Conservation (phyloP, 2,329 filamentous ascomycete species). For the Stachybotrys chlorohalonatus region DNA sequence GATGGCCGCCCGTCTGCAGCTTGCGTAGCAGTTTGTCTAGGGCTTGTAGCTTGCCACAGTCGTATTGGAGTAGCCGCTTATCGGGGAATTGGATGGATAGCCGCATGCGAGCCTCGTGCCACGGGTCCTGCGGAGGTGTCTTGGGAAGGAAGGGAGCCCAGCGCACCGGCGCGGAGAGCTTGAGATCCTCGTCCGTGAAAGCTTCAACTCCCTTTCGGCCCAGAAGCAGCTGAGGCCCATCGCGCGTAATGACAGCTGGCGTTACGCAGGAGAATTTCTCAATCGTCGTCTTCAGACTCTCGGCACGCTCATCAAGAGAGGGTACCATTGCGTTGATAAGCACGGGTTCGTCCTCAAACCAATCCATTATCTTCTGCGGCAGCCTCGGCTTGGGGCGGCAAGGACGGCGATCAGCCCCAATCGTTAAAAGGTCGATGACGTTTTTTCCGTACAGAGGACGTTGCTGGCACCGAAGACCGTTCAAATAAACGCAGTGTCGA, state of each 20-base stretch:
- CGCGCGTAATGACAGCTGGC: constrained; percentile 75
- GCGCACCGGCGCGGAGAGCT: constrained; percentile 45
- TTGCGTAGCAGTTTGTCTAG: constrained; percentile 79
- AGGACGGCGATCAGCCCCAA: constrained; percentile 51
- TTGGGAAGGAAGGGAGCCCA: constrained; percentile 49
- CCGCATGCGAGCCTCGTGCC: constrained; percentile 88
- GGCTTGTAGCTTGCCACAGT: constrained; percentile 91
- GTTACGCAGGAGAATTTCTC: constrained; percentile 90
- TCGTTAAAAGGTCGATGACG: constrained; percentile 64
- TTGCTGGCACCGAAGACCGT: constrained; percentile 70
- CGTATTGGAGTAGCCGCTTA: constrained; percentile 90
- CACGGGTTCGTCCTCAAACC: constrained; percentile 64
- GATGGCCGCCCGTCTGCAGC: constrained; percentile 81
- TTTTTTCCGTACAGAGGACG: constrained; percentile 73
- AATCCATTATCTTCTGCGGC: constrained; percentile 57
- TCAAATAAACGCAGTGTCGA: constrained; percentile 72
- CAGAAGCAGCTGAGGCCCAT: constrained; percentile 60
- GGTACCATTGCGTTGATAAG: constrained; percentile 60
- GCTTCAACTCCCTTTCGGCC: constrained; percentile 49
- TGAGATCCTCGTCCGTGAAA: constrained; percentile 48
- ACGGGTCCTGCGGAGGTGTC: constrained; percentile 61
- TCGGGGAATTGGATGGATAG: constrained; percentile 95
- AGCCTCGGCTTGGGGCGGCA: constrained; percentile 51
- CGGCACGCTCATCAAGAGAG: constrained; percentile 64
- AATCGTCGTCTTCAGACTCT: constrained; percentile 63